Conservation (phyloP, 2,329 filamentous ascomycete genomes). For the Corynespora cassiicola region DNA sequence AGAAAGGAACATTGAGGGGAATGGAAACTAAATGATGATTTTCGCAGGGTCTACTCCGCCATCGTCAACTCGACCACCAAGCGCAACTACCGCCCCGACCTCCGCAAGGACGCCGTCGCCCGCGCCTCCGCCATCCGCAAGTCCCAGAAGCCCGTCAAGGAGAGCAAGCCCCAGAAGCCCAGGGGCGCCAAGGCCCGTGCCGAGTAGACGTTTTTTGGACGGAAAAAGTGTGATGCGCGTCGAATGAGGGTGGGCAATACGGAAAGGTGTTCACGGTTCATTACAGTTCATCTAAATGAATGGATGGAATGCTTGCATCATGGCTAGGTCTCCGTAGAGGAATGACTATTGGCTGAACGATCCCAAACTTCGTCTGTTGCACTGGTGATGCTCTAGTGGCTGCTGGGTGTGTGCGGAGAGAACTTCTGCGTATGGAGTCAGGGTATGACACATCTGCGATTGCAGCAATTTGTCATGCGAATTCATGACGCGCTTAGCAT, state of each 20-base stretch:
- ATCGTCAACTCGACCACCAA: conserved; percentile 84
- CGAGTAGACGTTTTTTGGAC: conserved; percentile 51
- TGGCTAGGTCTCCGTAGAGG: conserved; percentile 15
- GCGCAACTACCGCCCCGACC: conserved; percentile 74
- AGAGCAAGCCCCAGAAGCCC: conserved; percentile 73
- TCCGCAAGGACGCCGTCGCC: conserved; percentile 72
- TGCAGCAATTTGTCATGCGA: too few relatives aligned
- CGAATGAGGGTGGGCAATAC: conserved; percentile 5
- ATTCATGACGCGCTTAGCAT: too few relatives aligned
- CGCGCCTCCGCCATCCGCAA: conserved; percentile 85
- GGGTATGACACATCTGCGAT: too few relatives aligned
- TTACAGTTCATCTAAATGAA: conserved; percentile 12
- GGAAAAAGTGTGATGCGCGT: too few relatives aligned
- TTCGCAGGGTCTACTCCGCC: conserved; percentile 78
- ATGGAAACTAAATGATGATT: too few relatives aligned
- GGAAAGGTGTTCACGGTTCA: conserved; percentile 13
- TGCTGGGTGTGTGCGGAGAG: too few relatives aligned
- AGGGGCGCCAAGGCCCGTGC: conserved; percentile 82
- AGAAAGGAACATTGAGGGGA: too few relatives aligned
- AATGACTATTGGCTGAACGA: too few relatives aligned
- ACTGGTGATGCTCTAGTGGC: too few relatives aligned
- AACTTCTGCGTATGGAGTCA: too few relatives aligned
- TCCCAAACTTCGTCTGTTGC: too few relatives aligned
- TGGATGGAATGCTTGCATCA: conserved; percentile 6
- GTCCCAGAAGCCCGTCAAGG: conserved; percentile 81